Conservation (phyloP, 2,329 filamentous ascomycete genomes). For the Fusarium globosum region DNA sequence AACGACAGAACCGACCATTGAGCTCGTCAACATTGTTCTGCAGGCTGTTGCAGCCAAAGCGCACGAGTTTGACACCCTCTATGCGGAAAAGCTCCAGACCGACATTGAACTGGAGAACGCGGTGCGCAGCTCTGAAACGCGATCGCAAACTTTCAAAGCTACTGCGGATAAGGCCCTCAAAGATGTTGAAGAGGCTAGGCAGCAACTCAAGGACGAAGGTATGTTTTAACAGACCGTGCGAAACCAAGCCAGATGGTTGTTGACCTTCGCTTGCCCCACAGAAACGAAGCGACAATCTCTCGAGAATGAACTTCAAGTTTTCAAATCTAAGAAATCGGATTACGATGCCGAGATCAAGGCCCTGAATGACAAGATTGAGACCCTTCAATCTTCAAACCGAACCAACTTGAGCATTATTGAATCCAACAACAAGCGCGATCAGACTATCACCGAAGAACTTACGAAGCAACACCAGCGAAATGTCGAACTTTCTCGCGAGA, state of each 20-base stretch:
- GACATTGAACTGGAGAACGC: slow-evolving; percentile 95
- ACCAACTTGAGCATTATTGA: slow-evolving; percentile 91
- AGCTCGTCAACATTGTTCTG: slow-evolving; percentile 81
- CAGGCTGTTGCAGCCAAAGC: slow-evolving; percentile 81
- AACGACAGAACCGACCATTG: slow-evolving; percentile 76
- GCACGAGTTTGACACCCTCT: slow-evolving; percentile 82
- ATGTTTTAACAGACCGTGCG: slow-evolving; percentile 44
- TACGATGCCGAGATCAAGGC: slow-evolving; percentile 80
- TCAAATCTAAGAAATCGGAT: slow-evolving; percentile 80
- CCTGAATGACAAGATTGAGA: slow-evolving; percentile 83
- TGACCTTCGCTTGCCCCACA: slow-evolving; percentile 51
- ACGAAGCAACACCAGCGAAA: slow-evolving; percentile 90
- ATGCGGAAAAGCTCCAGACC: slow-evolving; percentile 86
- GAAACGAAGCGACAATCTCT: slow-evolving; percentile 80
- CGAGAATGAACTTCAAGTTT: slow-evolving; percentile 82
- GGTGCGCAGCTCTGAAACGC: slow-evolving; percentile 83
- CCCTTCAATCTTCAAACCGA: slow-evolving; percentile 90
- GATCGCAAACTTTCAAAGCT: slow-evolving; percentile 82
- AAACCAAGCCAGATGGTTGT: slow-evolving; percentile 8
- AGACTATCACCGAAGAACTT: slow-evolving; percentile 86
- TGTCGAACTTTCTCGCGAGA: slow-evolving; percentile 83
- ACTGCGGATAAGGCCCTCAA: slow-evolving; percentile 85
- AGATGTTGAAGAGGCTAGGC: slow-evolving; percentile 83
- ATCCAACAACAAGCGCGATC: slow-evolving; percentile 87
- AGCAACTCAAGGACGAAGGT: slow-evolving; percentile 88